Conservation (phyloP, 805 yeast genomes). For the Candida berthetii region DNA sequence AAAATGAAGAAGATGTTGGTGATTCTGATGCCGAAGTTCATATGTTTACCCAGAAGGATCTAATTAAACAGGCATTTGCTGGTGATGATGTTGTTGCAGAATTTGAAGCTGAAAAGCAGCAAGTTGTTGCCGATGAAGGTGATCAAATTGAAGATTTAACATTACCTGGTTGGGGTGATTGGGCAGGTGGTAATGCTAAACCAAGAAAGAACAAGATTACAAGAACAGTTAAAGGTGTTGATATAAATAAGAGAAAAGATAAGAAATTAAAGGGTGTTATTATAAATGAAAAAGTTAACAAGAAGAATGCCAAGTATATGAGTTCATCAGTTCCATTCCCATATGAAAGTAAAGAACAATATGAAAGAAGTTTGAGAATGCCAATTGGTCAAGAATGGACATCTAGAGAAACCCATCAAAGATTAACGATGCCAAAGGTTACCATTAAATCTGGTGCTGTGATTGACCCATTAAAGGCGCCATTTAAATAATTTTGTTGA, state of each 20-base stretch:
- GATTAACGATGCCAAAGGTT: conserved; percentile 82
- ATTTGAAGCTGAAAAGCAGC: conserved; percentile 71
- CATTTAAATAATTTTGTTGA: conserved; percentile 63
- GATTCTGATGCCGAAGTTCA: conserved; percentile 36
- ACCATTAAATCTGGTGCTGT: conserved; percentile 83
- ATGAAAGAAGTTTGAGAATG: conserved; percentile 88
- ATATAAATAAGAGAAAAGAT: conserved; percentile 70
- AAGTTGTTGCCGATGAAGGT: conserved; percentile 67
- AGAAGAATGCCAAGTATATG: conserved; percentile 80
- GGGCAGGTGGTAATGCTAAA: conserved; percentile 70
- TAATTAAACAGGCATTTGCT: conserved; percentile 90
- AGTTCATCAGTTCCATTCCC: conserved; percentile 94
- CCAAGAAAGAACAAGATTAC: conserved; percentile 54
- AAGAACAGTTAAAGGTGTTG: conserved; percentile 70
- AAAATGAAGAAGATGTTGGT: conserved; percentile 31
- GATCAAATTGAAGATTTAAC: conserved; percentile 83
- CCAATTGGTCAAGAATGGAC: conserved; percentile 99
- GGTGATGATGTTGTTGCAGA: conserved; percentile 89
- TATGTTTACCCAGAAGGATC: conserved; percentile 72
- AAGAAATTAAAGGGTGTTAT: conserved; percentile 74
- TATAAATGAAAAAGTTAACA: conserved; percentile 80
- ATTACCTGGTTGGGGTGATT: conserved; percentile 96
- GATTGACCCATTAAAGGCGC: conserved; percentile 86
- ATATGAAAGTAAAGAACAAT: conserved; percentile 87
- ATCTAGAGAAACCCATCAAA: conserved; percentile 79